Evolutionary conservation across 73 alveolate species (phyloP).

Genomic region (Tetrahymena borealis): DNA sequence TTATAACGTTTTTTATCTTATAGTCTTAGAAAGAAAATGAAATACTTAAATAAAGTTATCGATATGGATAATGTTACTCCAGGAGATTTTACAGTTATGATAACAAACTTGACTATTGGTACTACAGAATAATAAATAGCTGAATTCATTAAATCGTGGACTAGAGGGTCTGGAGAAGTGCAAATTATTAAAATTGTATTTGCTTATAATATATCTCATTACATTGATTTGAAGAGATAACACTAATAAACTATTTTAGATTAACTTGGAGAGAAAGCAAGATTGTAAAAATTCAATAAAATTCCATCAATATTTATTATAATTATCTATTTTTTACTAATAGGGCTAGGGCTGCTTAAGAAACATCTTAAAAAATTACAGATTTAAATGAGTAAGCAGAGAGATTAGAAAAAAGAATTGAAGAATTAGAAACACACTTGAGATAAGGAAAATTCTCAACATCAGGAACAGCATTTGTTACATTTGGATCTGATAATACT

Average conservation of each 20-base stretch:
- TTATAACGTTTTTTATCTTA: too few relatives aligned
- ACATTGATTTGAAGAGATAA: background rate
- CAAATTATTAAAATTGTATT: background rate
- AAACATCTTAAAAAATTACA: background rate
- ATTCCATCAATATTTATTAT: background rate
- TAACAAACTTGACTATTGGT: background rate
- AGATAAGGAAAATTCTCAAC: background rate
- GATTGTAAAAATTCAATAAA: background rate
- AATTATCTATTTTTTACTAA: background rate
- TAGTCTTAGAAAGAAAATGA: background rate
- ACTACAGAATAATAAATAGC: background rate
- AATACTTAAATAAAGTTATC: background rate
- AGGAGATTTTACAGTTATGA: background rate
- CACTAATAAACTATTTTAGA: background rate
- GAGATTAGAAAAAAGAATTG: background rate
- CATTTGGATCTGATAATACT: background rate
- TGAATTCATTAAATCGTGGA: background rate
- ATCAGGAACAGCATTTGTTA: background rate
- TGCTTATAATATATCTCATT: background rate
- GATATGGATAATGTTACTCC: background rate
- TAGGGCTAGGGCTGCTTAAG: background rate
- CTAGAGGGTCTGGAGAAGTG: background rate
- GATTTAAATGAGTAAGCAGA: background rate
- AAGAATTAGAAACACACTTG: background rate
- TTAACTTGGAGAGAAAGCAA: background rate